Conservation (phyloP, 2,329 filamentous ascomycete genomes). For the Monilinia polystroma region DNA sequence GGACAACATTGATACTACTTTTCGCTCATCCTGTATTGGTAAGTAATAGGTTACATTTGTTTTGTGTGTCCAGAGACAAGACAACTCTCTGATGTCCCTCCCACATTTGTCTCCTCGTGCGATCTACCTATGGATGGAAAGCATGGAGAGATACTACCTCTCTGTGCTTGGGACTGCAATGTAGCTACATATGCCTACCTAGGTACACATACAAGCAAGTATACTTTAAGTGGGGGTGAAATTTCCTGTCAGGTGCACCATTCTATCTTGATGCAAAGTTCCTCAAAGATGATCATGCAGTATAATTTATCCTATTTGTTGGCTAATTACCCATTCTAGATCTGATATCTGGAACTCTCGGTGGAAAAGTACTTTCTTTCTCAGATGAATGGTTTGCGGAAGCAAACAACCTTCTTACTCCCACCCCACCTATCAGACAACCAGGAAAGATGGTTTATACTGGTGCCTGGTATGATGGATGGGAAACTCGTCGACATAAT, state of each 20-base stretch:
- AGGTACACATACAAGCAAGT: neutral
- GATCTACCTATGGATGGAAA: neutral
- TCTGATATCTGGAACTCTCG: conserved; percentile 59
- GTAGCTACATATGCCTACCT: neutral
- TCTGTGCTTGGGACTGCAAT: neutral
- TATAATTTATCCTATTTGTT: neutral
- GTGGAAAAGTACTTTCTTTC: conserved; percentile 62
- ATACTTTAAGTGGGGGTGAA: neutral
- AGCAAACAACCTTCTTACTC: conserved; percentile 62
- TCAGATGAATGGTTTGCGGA: conserved; percentile 70
- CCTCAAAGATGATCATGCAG: neutral
- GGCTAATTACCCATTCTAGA: conserved; percentile 45
- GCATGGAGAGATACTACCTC: neutral
- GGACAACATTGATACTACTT: conserved; percentile 59
- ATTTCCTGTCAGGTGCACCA: neutral
- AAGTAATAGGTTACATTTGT: conserved; percentile 35
- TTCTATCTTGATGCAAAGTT: neutral
- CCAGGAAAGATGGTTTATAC: conserved; percentile 67
- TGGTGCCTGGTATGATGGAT: conserved; percentile 70
- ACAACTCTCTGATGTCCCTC: neutral
- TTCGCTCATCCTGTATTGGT: conserved; percentile 63
- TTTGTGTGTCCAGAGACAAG: neutral
- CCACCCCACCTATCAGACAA: conserved; percentile 61
- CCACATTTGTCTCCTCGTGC: neutral
- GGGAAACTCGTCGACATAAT: conserved; percentile 69